These are phyloP conservation scores for Naganishia cerealis DNA, from an alignment of 1,284 basidiomycete genomes.

Conservation along the genomic window DNA sequence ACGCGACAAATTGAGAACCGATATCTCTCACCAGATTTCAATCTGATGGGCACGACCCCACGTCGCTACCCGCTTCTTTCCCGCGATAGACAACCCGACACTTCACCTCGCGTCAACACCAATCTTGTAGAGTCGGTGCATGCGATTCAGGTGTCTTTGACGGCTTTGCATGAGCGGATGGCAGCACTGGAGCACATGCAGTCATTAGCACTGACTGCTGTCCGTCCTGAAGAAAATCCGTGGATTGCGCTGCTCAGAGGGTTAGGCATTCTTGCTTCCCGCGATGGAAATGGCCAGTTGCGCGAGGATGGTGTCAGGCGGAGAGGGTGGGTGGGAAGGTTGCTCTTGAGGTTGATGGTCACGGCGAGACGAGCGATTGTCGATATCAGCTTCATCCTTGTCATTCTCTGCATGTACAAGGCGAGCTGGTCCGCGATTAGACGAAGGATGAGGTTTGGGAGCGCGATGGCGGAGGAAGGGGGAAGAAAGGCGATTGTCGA, in stretches of 20 bases:
- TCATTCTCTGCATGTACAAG: slow-evolving; percentile 20
- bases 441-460: slow-evolving; percentile 18
- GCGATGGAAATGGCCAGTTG: neutral
- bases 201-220: slow-evolving; percentile 42
- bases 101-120: neutral
- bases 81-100: neutral
- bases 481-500: slow-evolving; percentile 31
- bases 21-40: slow-evolving; percentile 3
- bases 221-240: slow-evolving; percentile 32
- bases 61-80: neutral
- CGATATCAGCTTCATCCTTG: slow-evolving; percentile 32
- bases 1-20: slow-evolving; percentile 31
- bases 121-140: slow-evolving; percentile 47
- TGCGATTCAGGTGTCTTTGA: slow-evolving; percentile 73
- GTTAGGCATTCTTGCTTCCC: slow-evolving; percentile 34
- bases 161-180: slow-evolving; percentile 83
- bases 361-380: slow-evolving; percentile 31
- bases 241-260: slow-evolving; percentile 37
- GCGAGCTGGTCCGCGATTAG: slow-evolving; percentile 21
- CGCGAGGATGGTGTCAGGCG: slow-evolving; percentile 27
- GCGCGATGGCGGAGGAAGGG: slow-evolving; percentile 15
- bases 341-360: slow-evolving; percentile 25
- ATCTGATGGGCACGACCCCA: neutral
- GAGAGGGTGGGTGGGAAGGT: slow-evolving; percentile 34
- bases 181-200: slow-evolving; percentile 65